Percentiles rank a stretch among this genome's conserved stretches.
Conservation (phyloP, 2,329 filamentous ascomycete genomes). For the Talaromyces pinophilus region DNA sequence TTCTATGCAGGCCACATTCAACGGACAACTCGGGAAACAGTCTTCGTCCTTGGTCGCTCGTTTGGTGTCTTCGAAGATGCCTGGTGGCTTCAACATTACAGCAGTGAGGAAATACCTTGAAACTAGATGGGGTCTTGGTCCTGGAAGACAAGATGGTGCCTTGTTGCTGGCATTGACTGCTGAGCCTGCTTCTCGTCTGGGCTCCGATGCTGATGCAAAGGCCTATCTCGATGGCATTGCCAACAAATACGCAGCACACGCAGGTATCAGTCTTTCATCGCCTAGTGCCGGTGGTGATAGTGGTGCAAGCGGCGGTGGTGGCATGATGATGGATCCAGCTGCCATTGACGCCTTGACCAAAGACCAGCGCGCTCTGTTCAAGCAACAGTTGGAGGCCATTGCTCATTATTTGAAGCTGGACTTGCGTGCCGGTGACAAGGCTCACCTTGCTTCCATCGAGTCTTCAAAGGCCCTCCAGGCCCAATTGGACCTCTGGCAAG, state of each 20-base stretch:
- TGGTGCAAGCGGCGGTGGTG: constrained; percentile 64
- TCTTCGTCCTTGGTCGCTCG: constrained; percentile 90
- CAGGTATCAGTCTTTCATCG: constrained; percentile 80
- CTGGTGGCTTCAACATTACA: constrained; percentile 98
- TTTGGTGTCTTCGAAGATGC: constrained; percentile 98
- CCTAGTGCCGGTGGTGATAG: constrained; percentile 70
- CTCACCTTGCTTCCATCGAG: constrained; percentile 79
- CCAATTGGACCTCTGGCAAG: constrained; percentile 90
- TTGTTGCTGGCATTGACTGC: constrained; percentile 86
- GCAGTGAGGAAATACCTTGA: constrained; percentile 92
- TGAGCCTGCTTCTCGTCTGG: constrained; percentile 85
- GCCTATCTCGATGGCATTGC: constrained; percentile 83
- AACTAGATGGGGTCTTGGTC: constrained; percentile 83
- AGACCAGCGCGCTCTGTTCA: constrained; percentile 93
- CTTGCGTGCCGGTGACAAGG: constrained; percentile 93
- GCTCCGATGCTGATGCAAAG: constrained; percentile 88
- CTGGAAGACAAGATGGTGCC: constrained; percentile 87
- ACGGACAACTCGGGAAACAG: constrained; percentile 96
- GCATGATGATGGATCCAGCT: constrained; percentile 99
- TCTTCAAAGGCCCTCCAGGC: constrained; percentile 85
- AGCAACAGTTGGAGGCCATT: constrained; percentile 94
- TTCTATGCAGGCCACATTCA: constrained; percentile 97
- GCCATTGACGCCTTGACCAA: constrained; percentile 96
- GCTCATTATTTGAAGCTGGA: constrained; percentile 97
- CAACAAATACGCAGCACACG: constrained; percentile 83